Evolutionary conservation across 2,329 filamentous ascomycete genomes (phyloP), one percentile per base, ranked within the genome.

Genomic region (Paecilomyces niveus): DNA sequence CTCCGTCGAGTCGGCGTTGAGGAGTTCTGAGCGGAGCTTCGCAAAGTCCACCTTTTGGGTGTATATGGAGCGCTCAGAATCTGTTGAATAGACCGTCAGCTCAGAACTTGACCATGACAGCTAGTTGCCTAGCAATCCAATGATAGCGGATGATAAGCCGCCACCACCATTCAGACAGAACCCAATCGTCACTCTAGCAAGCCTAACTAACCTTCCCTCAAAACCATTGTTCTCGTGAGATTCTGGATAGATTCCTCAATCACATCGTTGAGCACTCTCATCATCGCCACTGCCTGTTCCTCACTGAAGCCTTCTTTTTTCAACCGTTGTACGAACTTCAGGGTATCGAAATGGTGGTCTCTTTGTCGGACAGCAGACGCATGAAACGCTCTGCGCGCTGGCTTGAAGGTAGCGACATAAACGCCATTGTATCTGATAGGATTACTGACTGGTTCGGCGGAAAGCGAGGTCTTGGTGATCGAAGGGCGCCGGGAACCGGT

Each of bases 201-300:
- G 26, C 35, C 21, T 8, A 18, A 63, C 66, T 89, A 85, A 77
- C 96, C 94, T 78, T 99, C 94, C 69, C 92, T 90, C 53, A 96
- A 84, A 50, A 99, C 94, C 94, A 99, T 99, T 15, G 93, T 97
- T 63, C 93, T 87, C 0, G 93, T 97, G 54, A 99, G 83, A 75
- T 97, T 97, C 74, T 97, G 93, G 67, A 99, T 97, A 72, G 90
- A 96, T 77, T 99, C 94, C 73, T 97, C 90, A 64, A 99, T 97
- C 9, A 97, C 93, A 73, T 97, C 92, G 75, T 92, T 92, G 45
- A 99, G 81, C 6, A 97, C 90, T 72, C 90, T 90, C 94, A 99
- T 97, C 89, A 97, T 94, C n/a, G 94, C 93, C 26, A 91, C 92
- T 2, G 92, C 88, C 76, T 99, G 94, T 65, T 92, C 89, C 74